These are phyloP conservation scores for Chaetomium olivaceum DNA, from an alignment of 2,329 filamentous ascomycete genomes.

Conservation along the genomic window DNA sequence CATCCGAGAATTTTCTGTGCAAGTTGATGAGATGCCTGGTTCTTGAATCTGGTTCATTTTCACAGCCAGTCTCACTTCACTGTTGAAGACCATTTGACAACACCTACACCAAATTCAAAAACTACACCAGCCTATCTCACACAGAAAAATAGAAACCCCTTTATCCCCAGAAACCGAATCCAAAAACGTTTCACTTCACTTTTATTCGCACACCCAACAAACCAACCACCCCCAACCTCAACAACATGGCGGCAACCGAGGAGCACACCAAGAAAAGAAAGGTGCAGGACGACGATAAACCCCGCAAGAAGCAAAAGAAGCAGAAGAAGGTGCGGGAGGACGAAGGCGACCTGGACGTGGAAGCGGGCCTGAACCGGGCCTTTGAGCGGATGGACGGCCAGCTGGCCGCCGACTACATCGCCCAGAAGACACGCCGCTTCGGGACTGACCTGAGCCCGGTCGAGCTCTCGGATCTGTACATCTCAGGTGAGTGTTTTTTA, in stretches of 20 bases:
- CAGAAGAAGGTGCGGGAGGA: conserved; percentile 54
- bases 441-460: conserved; percentile 78
- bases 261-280: conserved; percentile 53
- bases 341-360: conserved; percentile 62
- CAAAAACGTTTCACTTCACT: neutral
- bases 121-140: neutral
- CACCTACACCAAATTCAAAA: neutral
- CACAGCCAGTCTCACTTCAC: neutral
- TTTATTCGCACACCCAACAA: neutral
- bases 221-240: neutral
- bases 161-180: neutral
- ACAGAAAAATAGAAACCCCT: neutral
- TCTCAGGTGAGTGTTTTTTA: conserved; percentile 64
- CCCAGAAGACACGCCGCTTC: conserved; percentile 74
- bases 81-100: neutral
- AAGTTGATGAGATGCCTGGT: neutral
- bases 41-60: neutral
- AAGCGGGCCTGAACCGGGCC: conserved; percentile 75
- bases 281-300: conserved; percentile 48
- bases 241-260: conserved; percentile 15
- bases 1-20: conserved; percentile 17
- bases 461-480: conserved; percentile 78
- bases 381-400: conserved; percentile 81
- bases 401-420: conserved; percentile 81
- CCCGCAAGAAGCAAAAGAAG: conserved; percentile 48